phyloP scores from a whole-genome alignment of 2,329 filamentous ascomycete species.

The Verticillium longisporum region DNA sequence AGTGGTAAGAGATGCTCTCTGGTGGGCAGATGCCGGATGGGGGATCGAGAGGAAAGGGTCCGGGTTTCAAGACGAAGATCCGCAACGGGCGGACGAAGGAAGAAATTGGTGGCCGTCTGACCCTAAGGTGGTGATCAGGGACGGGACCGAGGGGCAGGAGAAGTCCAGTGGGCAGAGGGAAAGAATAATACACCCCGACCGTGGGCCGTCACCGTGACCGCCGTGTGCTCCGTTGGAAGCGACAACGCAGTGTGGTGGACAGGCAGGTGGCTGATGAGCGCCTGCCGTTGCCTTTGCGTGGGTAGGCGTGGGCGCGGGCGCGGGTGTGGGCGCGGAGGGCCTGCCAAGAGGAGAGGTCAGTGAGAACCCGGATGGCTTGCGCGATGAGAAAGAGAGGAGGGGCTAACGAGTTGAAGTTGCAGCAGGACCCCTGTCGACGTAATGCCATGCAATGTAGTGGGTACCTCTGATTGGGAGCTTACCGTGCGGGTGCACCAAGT shows the following conservation, averaged over 20 bases:
- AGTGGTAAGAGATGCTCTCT: neutral
- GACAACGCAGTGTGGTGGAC: neutral
- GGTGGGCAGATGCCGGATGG: neutral
- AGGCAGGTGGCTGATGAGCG: neutral
- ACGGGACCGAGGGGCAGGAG: neutral
- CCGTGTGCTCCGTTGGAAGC: neutral
- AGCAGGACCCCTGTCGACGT: conserved; percentile 1
- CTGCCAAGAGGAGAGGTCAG: neutral
- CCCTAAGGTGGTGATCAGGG: neutral
- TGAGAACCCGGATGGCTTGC: conserved; percentile 24
- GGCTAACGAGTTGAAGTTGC: neutral
- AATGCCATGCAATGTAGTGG: neutral
- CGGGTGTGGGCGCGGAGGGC: neutral
- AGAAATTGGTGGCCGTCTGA: neutral
- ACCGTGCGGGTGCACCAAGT: neutral
- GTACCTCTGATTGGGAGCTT: neutral
- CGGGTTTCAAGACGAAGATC: neutral
- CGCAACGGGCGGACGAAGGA: neutral
- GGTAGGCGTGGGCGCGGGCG: neutral
- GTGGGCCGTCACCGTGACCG: neutral
- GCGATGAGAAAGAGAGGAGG: neutral
- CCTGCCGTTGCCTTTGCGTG: neutral
- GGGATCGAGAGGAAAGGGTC: no score
- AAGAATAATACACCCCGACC: neutral
- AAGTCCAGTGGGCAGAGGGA: neutral